Evolutionary conservation across 2,329 filamentous ascomycete genomes (phyloP).

Genomic region (Fusarium sp.): DNA sequence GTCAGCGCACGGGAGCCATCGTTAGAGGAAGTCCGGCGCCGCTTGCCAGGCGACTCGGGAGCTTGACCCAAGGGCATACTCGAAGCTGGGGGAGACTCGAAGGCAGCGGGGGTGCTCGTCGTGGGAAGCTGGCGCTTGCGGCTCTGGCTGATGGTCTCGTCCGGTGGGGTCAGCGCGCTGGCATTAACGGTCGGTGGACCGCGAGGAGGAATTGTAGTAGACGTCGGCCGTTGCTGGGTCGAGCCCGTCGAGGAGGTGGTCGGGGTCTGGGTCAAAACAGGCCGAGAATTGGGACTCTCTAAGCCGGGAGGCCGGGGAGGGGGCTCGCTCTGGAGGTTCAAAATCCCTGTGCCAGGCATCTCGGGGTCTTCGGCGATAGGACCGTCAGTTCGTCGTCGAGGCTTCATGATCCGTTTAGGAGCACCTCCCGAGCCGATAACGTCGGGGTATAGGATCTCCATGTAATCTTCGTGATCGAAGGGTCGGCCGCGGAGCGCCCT

Average conservation of each 20-base stretch:
- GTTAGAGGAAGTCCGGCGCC: conserved; percentile 48
- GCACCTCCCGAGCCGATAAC: conserved; percentile 70
- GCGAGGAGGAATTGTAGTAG: conserved; percentile 54
- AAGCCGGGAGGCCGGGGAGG: conserved; percentile 38
- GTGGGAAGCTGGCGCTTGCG: conserved; percentile 56
- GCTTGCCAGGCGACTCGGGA: conserved; percentile 50
- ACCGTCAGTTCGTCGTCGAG: conserved; percentile 61
- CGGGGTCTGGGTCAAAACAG: conserved; percentile 47
- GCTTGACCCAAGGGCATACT: conserved; percentile 34
- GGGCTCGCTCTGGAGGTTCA: conserved; percentile 57
- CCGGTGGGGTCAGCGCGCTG: conserved; percentile 66
- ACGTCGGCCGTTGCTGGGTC: conserved; percentile 43
- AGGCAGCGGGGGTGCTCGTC: conserved; percentile 26
- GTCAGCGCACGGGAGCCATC: conserved; percentile 43
- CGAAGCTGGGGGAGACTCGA: conserved; percentile 40
- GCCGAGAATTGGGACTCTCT: conserved; percentile 44
- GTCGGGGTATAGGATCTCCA: conserved; percentile 71
- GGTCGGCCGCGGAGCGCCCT: conserved; percentile 67
- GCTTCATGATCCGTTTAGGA: conserved; percentile 69
- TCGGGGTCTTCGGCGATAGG: conserved; percentile 60
- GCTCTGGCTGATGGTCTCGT: conserved; percentile 59
- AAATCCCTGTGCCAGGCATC: conserved; percentile 60
- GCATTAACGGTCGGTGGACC: conserved; percentile 52
- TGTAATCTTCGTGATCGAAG: conserved; percentile 71
- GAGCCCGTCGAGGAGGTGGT: conserved; percentile 40